These are phyloP conservation scores for Aspergillus sclerotioniger DNA, from an alignment of 495 filamentous ascomycete genomes.

Conservation along the genomic window DNA sequence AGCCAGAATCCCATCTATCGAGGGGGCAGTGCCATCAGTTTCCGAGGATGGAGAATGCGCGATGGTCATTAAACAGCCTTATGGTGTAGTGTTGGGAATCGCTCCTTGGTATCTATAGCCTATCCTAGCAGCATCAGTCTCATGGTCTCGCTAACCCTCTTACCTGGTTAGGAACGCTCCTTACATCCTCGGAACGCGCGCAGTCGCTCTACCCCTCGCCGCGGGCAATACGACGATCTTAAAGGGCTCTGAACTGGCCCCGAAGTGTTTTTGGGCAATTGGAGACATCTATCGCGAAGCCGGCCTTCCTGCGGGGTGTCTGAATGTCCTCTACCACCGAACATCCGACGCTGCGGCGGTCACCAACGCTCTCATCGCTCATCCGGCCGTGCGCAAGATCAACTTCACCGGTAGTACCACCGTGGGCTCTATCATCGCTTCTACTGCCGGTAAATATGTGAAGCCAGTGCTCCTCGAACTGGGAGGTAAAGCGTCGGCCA, in stretches of 20 bases:
- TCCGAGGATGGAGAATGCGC: conserved; percentile 56
- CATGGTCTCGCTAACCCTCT: background rate
- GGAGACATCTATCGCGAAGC: conserved; percentile 69
- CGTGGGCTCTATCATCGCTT: conserved; percentile 55
- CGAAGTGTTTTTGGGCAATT: conserved; percentile 71
- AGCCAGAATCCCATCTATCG: conserved; percentile 58
- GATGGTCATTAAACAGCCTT: conserved; percentile 76
- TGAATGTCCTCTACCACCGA: conserved; percentile 57
- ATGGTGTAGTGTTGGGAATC: conserved; percentile 76
- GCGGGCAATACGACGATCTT: conserved; percentile 76
- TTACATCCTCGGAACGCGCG: conserved; percentile 61
- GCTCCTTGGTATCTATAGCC: conserved; percentile 67
- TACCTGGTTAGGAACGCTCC: conserved; percentile 57
- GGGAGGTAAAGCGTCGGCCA: conserved; percentile 59
- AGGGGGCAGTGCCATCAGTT: conserved; percentile 60
- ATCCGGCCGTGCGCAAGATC: conserved; percentile 57
- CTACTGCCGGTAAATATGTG: conserved; percentile 51
- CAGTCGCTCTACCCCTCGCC: conserved; percentile 73
- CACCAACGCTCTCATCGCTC: conserved; percentile 56
- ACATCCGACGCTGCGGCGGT: conserved; percentile 52
- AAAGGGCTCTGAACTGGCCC: conserved; percentile 75
- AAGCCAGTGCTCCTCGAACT: conserved; percentile 64
- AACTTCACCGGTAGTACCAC: conserved; percentile 61
- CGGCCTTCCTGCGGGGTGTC: conserved; percentile 59
- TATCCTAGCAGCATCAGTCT: background rate